These are phyloP conservation scores for Penicillium bialowiezense DNA, from an alignment of 495 filamentous ascomycete genomes.

Conservation along the genomic window DNA sequence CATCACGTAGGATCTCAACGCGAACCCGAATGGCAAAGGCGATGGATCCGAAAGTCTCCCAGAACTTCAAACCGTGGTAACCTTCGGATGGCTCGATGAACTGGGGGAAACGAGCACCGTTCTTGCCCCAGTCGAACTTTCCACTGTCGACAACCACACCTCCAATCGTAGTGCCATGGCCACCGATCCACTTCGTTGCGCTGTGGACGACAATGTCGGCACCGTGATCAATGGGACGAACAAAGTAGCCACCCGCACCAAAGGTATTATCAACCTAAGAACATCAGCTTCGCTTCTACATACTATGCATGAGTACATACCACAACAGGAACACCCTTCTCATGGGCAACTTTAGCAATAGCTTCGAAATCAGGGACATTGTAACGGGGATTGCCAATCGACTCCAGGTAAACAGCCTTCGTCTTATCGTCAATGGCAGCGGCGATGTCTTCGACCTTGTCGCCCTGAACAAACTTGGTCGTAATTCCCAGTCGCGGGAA, in stretches of 20 bases:
- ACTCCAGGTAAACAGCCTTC: constrained; percentile 94
- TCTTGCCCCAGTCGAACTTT: constrained; percentile 94
- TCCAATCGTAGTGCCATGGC: constrained; percentile 93
- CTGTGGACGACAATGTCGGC: constrained; percentile 94
- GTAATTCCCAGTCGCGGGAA: constrained; percentile 82
- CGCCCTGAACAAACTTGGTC: constrained; percentile 87
- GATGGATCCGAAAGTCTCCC: constrained; percentile 88
- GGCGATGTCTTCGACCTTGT: constrained; percentile 78
- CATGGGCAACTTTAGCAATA: constrained; percentile 76
- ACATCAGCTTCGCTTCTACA: too few species aligned
- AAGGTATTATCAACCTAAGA: constrained; percentile 93
- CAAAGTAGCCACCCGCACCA: constrained; percentile 90
- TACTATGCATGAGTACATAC: constrained; percentile 44
- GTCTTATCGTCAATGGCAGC: constrained; percentile 91
- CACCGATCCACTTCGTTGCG: constrained; percentile 98
- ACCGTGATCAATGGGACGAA: constrained; percentile 86
- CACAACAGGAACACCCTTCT: constrained; percentile 78
- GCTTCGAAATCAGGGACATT: constrained; percentile 90
- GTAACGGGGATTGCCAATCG: constrained; percentile 92
- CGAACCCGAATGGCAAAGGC: constrained; percentile 80
- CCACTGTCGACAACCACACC: constrained; percentile 89
- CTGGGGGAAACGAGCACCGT: constrained; percentile 87
- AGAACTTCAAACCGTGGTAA: constrained; percentile 96
- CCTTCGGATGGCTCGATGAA: constrained; percentile 89
- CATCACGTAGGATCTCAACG: constrained; percentile 84